Percentiles rank a stretch among this genome's conserved stretches.
These are phyloP conservation scores for Halophytophthora polymorphica DNA, from an alignment of 352 stramenopile species.

Conservation along the genomic window DNA sequence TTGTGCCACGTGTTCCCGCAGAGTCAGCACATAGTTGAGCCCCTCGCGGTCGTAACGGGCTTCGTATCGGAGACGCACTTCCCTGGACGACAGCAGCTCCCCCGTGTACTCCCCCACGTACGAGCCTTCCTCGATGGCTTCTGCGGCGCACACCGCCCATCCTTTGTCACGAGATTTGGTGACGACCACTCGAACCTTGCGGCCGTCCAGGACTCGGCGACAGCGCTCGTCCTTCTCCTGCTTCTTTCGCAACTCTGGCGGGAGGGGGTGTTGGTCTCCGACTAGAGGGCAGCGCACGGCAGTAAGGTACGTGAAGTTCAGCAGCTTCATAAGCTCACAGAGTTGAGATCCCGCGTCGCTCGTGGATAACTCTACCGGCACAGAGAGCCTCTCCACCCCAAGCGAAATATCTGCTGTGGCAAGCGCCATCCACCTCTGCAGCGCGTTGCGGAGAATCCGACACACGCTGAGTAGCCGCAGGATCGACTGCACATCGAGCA, in stretches of 20 bases:
- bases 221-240: slow-evolving; percentile 18
- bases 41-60: slow-evolving; percentile 17
- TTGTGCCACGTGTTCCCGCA: slow-evolving; percentile 39
- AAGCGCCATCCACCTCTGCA: slow-evolving; percentile 10
- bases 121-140: slow-evolving; percentile 27
- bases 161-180: slow-evolving; percentile 27
- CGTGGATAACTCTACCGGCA: slow-evolving; percentile 10
- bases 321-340: slow-evolving; percentile 1
- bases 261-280: slow-evolving; percentile 21
- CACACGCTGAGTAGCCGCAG: slow-evolving; percentile 13
- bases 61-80: slow-evolving; percentile 39
- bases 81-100: slow-evolving; percentile 44
- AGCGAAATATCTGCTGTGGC: slow-evolving; percentile 14
- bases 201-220: slow-evolving; percentile 20
- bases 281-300: slow-evolving; percentile 21
- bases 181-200: slow-evolving; percentile 31
- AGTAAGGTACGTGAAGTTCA: slow-evolving; percentile 35
- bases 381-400: slow-evolving; percentile 12
- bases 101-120: slow-evolving; percentile 68
- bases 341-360: slow-evolving; percentile 3
- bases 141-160: slow-evolving; percentile 37
- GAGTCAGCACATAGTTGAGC: slow-evolving; percentile 55
- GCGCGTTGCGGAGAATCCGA: not conserved
- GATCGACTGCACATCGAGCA: slow-evolving; percentile 6
- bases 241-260: slow-evolving; percentile 12